A percentile compares a stretch with the other conserved stretches of the same genome.
Conservation (phyloP, 306 rosid species). For the Casuarina equisetifolia region DNA sequence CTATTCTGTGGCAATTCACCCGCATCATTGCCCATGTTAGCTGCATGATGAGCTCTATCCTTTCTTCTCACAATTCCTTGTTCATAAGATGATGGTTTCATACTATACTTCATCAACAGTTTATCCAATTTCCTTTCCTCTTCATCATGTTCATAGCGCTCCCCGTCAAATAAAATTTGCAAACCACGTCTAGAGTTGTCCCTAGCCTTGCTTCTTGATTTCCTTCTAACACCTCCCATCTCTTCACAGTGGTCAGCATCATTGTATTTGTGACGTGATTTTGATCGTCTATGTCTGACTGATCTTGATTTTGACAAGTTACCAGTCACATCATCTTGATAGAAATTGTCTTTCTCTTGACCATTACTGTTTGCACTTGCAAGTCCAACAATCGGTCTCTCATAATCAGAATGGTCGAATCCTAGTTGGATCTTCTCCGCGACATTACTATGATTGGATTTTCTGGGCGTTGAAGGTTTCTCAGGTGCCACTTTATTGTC, state of each 20-base stretch:
- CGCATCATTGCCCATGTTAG: conserved; percentile 29
- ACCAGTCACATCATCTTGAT: conserved; percentile 38
- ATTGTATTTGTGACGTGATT: conserved; percentile 48
- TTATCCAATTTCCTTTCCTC: conserved; percentile 88
- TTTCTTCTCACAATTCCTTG: conserved; percentile 63
- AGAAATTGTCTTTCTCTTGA: conserved; percentile 41
- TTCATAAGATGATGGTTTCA: conserved; percentile 52
- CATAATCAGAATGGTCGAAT: conserved; percentile 48
- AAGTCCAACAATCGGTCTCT: conserved; percentile 42
- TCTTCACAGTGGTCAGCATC: conserved; percentile 48
- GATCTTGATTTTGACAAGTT: conserved; percentile 64
- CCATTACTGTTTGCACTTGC: conserved; percentile 36
- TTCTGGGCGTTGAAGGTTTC: conserved; percentile 43
- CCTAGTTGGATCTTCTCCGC: conserved; percentile 42
- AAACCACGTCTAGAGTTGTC: conserved; percentile 68
- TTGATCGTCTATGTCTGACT: conserved; percentile 60
- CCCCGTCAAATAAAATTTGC: conserved; percentile 77
- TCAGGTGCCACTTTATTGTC: conserved; percentile 27
- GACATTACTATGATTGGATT: conserved; percentile 35
- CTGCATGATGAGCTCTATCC: conserved; percentile 61
- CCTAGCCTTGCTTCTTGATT: conserved; percentile 64
- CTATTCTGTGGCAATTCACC: conserved; percentile 38
- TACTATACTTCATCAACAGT: conserved; percentile 82
- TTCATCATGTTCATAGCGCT: conserved; percentile 53
- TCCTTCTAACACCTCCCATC: conserved; percentile 42